Base-by-base conservation (phyloP, 1,284 basidiomycete genomes). In the Boletus sp. region DNA sequence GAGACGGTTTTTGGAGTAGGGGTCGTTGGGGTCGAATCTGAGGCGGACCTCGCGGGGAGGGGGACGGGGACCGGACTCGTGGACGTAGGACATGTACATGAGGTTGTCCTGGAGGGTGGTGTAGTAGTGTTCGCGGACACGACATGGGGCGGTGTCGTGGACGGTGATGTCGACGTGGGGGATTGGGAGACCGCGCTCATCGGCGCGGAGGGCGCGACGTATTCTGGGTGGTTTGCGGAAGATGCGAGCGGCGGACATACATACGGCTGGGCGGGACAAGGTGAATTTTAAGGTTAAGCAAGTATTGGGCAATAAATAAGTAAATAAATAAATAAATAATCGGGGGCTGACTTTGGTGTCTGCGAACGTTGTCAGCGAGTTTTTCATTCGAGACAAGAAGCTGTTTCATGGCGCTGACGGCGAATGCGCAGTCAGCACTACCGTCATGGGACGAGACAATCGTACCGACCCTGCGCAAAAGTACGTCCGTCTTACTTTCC, bases 31-130 rank as follows among this genome's bases (percentile, higher is more conserved):
- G 67, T 93, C 86, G 76, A 83, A 92, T 12, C 72, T 77, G 44
- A 84, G 81, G 38, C 84, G 78, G 43, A 83, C 79, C 34, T 76
- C 65, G 40, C 82, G 78, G 0, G 77, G 72, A 6, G 76, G 71
- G 16, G 78, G 73, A 27, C 75, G 77, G 0, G 76, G 65, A 5
- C 65, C 72, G 41, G 74, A 69, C 58, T 80, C 78, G 69, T 95
- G 93, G 50, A 84, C 76, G 74, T 96, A 97, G 42, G 89, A 90
- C 81, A 98, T 89, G 78, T 99, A 99, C 76, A 99, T 82, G 57
- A 96, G 73, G 71, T 97, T 82, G 60, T 92, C 85, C 19, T 84
- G 80, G 49, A 99, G 77, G 8, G 93, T 88, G 44, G 75, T 72
- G 64, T 88, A 68, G 73, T 96, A 98, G 73, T 97, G 91, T 55